Conservation (phyloP, 257 asterid genomes). For the Penstemon barbatus region DNA sequence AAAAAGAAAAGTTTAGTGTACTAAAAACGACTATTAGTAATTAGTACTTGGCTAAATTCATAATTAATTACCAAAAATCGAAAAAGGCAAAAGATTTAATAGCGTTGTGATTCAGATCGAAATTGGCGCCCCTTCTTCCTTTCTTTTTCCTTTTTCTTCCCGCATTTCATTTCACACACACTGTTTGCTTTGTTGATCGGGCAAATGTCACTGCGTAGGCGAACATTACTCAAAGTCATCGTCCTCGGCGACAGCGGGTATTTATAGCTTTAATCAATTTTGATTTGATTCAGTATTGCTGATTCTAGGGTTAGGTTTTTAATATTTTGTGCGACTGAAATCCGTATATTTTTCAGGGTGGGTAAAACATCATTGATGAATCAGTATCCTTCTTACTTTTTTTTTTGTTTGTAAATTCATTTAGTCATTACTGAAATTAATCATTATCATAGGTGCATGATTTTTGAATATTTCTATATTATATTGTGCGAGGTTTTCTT, state of each 20-base stretch:
- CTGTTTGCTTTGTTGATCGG: slow-evolving; percentile 29
- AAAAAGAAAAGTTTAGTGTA: no score
- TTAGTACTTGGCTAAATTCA: slow-evolving; percentile 19
- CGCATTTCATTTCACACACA: slow-evolving; percentile 9
- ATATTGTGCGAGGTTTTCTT: slow-evolving; percentile 36
- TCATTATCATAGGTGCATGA: not conserved
- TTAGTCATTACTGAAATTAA: not conserved
- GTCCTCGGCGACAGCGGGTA: slow-evolving; percentile 99
- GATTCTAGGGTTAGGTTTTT: slow-evolving; percentile 15
- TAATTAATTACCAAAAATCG: slow-evolving; percentile 1
- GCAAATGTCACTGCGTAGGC: slow-evolving; percentile 82
- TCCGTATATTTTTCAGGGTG: slow-evolving; percentile 55
- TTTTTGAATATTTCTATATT: not conserved
- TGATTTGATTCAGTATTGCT: slow-evolving; percentile 6
- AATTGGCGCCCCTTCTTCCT: slow-evolving; percentile 80
- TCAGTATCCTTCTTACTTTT: slow-evolving; percentile 66
- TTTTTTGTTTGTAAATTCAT: not conserved
- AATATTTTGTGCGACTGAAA: slow-evolving; percentile 1
- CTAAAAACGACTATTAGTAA: no score
- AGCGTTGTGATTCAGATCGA: slow-evolving; percentile 52
- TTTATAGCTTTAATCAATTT: slow-evolving; percentile 3
- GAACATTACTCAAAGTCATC: slow-evolving; percentile 94
- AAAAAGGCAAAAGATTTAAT: slow-evolving; percentile 27
- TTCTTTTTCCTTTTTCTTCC: slow-evolving; percentile 23
- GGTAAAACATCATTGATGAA: slow-evolving; percentile 99